These are phyloP conservation scores for Neurospora pannonica DNA, from an alignment of 495 filamentous ascomycete genomes.

Conservation along the genomic window DNA sequence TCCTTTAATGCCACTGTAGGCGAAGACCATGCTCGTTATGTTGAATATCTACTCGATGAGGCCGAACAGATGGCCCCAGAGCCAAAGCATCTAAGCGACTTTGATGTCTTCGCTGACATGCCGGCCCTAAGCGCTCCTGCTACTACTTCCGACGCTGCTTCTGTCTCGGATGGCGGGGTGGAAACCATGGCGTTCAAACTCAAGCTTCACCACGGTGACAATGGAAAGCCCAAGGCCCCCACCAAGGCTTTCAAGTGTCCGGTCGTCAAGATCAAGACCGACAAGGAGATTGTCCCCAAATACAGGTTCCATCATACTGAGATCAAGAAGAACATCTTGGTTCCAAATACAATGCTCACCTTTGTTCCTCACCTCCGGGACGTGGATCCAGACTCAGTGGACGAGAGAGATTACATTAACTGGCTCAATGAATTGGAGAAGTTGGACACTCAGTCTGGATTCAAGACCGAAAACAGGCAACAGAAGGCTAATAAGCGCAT, in stretches of 20 bases:
- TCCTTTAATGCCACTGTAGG: conserved; percentile 22
- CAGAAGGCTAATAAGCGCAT: conserved; percentile 31
- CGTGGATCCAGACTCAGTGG: conserved; percentile 30
- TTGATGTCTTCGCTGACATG: conserved; percentile 33
- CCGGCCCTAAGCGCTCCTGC: conserved; percentile 9
- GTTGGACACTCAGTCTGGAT: conserved; percentile 40
- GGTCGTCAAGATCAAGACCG: conserved; percentile 30
- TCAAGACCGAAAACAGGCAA: conserved; percentile 30
- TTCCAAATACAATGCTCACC: conserved; percentile 38
- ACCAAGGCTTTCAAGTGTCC: conserved; percentile 23
- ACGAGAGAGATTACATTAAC: conserved; percentile 33
- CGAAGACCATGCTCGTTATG: conserved; percentile 28
- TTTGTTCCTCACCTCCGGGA: conserved; percentile 41
- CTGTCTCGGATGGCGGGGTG: background rate
- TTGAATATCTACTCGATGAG: conserved; percentile 28
- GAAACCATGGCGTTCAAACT: conserved; percentile 28
- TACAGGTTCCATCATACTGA: conserved; percentile 43
- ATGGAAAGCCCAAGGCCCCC: conserved; percentile 27
- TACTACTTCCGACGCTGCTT: conserved; percentile 3
- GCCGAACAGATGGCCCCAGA: conserved; percentile 27
- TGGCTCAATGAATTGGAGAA: conserved; percentile 39
- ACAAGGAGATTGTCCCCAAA: conserved; percentile 28
- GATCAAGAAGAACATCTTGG: conserved; percentile 39
- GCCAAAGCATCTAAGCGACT: conserved; percentile 24
- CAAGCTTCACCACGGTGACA: conserved; percentile 31